A percentile compares a stretch with the other conserved stretches of the same genome.
Evolutionary conservation across 2,329 filamentous ascomycete genomes (phyloP).

Genomic region (Trichoderma harzianum): DNA sequence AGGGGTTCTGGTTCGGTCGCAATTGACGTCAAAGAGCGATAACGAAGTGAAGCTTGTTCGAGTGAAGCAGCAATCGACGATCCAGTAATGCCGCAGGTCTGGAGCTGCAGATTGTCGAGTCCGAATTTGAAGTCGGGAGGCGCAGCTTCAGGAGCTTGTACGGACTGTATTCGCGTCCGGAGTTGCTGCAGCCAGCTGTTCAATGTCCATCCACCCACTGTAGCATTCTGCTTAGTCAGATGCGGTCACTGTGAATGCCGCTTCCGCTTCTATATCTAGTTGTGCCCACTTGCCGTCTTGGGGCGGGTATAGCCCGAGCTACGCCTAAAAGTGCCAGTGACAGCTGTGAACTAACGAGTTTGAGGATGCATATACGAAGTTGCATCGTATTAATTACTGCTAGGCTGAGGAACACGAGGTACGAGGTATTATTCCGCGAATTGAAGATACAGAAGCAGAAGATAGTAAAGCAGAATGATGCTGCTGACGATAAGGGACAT

Average conservation of each 20-base stretch:
- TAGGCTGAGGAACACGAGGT: not conserved
- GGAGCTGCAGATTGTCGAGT: not conserved
- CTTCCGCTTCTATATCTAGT: not conserved
- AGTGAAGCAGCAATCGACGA: not conserved
- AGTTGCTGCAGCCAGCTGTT: not conserved
- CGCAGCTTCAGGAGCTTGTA: slow-evolving; percentile 8
- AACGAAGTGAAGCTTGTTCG: not conserved
- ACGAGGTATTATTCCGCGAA: not conserved
- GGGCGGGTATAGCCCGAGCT: not conserved
- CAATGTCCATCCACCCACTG: not conserved
- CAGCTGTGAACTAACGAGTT: not conserved
- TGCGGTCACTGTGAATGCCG: not conserved
- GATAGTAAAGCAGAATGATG: no score
- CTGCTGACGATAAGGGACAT: no score
- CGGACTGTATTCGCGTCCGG: not conserved
- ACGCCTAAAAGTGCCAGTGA: not conserved
- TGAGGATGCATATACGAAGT: not conserved
- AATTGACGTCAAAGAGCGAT: not conserved
- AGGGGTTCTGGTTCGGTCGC: not conserved
- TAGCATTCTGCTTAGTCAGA: not conserved
- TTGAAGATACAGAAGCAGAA: not conserved
- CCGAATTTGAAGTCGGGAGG: not conserved
- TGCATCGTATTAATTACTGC: not conserved
- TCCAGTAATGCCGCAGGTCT: not conserved
- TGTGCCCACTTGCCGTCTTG: slow-evolving; percentile 8